Evolutionary conservation across 306 rosid species (phyloP), one percentile per base, ranked within the genome.

Genomic region (Cicer judaicum): DNA sequence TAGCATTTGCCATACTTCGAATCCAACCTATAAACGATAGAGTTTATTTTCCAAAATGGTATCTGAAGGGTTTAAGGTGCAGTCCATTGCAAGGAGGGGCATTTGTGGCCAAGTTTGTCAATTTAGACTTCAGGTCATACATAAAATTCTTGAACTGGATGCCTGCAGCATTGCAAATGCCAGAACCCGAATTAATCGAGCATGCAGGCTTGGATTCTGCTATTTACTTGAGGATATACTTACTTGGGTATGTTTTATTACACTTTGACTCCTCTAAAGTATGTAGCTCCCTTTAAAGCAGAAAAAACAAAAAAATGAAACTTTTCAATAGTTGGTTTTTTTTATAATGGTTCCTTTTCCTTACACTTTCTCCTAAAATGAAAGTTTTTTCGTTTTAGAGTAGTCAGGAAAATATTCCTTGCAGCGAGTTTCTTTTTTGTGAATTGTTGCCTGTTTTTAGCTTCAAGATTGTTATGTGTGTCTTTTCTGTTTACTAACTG

Each of bases 11-110:
- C 60, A 29, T 91, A 24, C 92, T 91, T 75, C 91, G 98, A 66
- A 89, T 94, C 72, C 97, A 94, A 74, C 98, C 98, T 13, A 68
- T 94, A 82, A 94, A 94, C 6, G 98, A 94, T 69, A 87, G 98
- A 83, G 97, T 94, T 70, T 94, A 94, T 84, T 94, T 94, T 84
- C 98, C 98, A 44, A 94, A 94, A 86, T 94, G 98, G 98, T 94
- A 94, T 73, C 72, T 94, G 69, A 92, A 88, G 86, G 97, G 97
- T 62, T 84, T 91, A 70, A 88, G 98, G 84, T 69, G 79, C 79
- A 91, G 91, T 77, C 98, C 98, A 5, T 18, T 90, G 88, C 73
- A 73, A 4, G 75, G 82, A 34, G 96, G 98, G 52, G 87, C 88
- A 29, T 77, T 91, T 74, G 89, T 86, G 61, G 80, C 84, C 88